Conservation (phyloP, 441 rosid genomes). For the Croton setiger region DNA sequence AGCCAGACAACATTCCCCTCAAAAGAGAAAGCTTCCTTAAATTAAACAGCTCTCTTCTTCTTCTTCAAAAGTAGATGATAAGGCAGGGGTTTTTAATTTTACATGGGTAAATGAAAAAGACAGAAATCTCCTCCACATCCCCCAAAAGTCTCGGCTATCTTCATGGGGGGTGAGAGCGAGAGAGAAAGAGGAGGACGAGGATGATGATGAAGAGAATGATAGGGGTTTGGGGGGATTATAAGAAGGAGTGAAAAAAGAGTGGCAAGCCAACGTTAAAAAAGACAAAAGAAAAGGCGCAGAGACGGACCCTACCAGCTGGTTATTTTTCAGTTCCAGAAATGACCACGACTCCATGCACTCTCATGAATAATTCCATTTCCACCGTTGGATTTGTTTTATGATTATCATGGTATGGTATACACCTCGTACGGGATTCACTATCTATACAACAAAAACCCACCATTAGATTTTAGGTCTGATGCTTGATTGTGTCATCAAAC, state of each 20-base stretch:
- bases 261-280: conserved; percentile 48
- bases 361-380: conserved; percentile 10
- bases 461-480: conserved; percentile 28
- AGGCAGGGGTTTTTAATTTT: conserved; percentile 9
- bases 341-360: conserved; percentile 61
- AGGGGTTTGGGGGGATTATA: conserved; percentile 44
- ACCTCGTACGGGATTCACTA: conserved; percentile 31
- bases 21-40: conserved; percentile 42
- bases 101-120: neutral
- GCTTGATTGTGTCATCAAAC: conserved; percentile 36
- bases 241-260: conserved; percentile 38
- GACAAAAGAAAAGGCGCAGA: conserved; percentile 45
- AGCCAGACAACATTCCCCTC: conserved; percentile 99
- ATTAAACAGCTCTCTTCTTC: neutral
- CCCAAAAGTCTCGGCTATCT: conserved; percentile 70
- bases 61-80: neutral
- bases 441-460: conserved; percentile 7
- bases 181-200: conserved; percentile 24
- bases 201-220: conserved; percentile 50
- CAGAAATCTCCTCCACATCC: conserved; percentile 27
- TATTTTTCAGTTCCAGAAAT: conserved; percentile 47
- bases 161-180: conserved; percentile 46
- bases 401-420: conserved; percentile 16
- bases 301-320: conserved; percentile 43
- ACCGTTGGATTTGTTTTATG: conserved; percentile 32